Evolutionary conservation across 2,329 filamentous ascomycete species (phyloP), one percentile per base, ranked within the genome.

Genomic region (Fusarium decemcellulare): DNA sequence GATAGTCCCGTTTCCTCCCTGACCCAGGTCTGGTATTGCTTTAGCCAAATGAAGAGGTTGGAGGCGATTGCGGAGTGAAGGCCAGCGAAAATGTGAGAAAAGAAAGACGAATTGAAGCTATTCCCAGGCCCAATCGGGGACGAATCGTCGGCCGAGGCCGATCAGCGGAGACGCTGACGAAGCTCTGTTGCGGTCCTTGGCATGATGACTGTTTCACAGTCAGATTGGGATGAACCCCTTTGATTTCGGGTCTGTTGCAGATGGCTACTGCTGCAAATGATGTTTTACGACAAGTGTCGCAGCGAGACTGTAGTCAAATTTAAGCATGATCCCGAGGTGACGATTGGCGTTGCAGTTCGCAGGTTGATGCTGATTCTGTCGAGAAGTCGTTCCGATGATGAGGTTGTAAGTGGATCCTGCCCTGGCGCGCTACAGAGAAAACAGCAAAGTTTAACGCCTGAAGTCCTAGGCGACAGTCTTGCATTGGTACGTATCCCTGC

Each of bases 141-240:
- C 37, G 27, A 32, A 61, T 18, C 43, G 18, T 12, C 16, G 32
- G 30, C 14, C 11, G 51, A 52, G 29, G 32, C 52, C 14, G 50
- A 68, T 52, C 48, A 50, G 56, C 42, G 50, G 48, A 42, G 58
- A 56, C 29, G 39, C 16, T 18, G 27, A 50, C 36, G 44, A 34
- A 48, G 46, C n/a, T 18, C 42, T 42, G 58, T 18, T 56, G 52
- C 6, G 18, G 36, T 44, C 63, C 59, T 66, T 58, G 67, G 44
- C 55, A 44, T 34, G 53, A 15, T 32, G 48, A 46, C 37, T 52
- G 67, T 70, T 70, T 70, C 67, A 70, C 29, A 52, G 34, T 42
- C 39, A 67, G 63, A 65, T 70, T 64, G 70, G 39, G 40, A 65
- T 42, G 50, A 44, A 44, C 46, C 47, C 63, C 43, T 58, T 58